Conservation (phyloP, 1,284 basidiomycete genomes). For the Cryptococcus sp. region DNA sequence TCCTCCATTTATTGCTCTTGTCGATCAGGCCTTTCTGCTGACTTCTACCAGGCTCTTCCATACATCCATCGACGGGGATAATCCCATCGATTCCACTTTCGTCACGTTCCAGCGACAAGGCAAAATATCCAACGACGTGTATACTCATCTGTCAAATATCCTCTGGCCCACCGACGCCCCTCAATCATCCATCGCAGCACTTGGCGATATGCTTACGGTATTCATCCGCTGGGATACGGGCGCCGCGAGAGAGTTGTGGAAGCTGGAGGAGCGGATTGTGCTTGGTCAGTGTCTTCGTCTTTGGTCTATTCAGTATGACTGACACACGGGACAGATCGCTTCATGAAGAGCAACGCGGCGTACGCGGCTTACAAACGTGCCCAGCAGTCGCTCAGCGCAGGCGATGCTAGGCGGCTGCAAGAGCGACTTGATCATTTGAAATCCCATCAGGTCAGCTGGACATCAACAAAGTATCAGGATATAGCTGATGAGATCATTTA, state of each 20-base stretch:
- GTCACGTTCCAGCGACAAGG: slow-evolving; percentile 16
- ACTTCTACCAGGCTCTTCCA: slow-evolving; percentile 15
- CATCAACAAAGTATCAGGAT: background rate
- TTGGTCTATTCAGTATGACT: background rate
- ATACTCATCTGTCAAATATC: slow-evolving; percentile 24
- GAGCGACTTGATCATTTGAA: slow-evolving; percentile 38
- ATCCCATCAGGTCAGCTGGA: slow-evolving; percentile 29
- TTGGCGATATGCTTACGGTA: slow-evolving; percentile 40
- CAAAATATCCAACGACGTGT: slow-evolving; percentile 15
- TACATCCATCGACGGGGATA: slow-evolving; percentile 15
- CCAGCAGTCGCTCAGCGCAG: slow-evolving; percentile 32
- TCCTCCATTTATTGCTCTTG: too few species aligned
- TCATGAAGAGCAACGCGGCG: slow-evolving; percentile 32
- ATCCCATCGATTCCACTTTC: slow-evolving; percentile 4
- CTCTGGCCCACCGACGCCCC: slow-evolving; percentile 34
- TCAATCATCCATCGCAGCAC: slow-evolving; percentile 24
- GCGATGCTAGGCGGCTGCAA: slow-evolving; percentile 32
- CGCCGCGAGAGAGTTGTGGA: slow-evolving; percentile 32
- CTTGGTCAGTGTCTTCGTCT: slow-evolving; percentile 29
- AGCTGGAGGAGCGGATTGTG: slow-evolving; percentile 37
- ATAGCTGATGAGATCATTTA: background rate
- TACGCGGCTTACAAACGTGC: slow-evolving; percentile 41
- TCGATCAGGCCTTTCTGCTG: too few species aligned
- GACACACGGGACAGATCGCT: slow-evolving; percentile 35
- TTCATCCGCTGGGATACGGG: slow-evolving; percentile 24